phyloP scores from a whole-genome alignment of 257 asterid genomes.

The Nicotiana tabacum region DNA sequence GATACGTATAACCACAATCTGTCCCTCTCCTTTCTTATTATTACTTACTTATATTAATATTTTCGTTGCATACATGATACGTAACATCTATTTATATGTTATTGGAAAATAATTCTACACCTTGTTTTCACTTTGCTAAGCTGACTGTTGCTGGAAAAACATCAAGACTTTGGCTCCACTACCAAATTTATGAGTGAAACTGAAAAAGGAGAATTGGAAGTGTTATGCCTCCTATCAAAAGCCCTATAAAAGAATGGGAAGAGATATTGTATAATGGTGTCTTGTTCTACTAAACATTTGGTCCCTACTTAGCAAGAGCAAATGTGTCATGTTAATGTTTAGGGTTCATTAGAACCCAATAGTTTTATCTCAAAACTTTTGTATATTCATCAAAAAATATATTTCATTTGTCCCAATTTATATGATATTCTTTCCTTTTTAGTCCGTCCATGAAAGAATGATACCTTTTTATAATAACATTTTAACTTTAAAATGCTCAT shows the following conservation, averaged over 20 bases:
- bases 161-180: conserved; percentile 22
- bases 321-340: no score
- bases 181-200: conserved; percentile 14
- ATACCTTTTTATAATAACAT: no score
- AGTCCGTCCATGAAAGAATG: accelerated
- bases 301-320: background rate
- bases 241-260: conserved; percentile 30
- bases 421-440: no score
- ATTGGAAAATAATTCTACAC: background rate
- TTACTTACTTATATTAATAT: background rate
- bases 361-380: no score
- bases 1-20: background rate
- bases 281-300: conserved; percentile 27
- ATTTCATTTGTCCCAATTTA: no score
- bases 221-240: conserved; percentile 35
- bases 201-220: conserved; percentile 21
- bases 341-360: background rate
- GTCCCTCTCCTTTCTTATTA: background rate
- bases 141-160: background rate
- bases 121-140: background rate
- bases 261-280: conserved; percentile 33
- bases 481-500: no score
- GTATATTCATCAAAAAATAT: no score
- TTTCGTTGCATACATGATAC: background rate
- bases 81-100: background rate